phyloP scores from a whole-genome alignment of 306 rosid genomes.

The Purshia tridentata region DNA sequence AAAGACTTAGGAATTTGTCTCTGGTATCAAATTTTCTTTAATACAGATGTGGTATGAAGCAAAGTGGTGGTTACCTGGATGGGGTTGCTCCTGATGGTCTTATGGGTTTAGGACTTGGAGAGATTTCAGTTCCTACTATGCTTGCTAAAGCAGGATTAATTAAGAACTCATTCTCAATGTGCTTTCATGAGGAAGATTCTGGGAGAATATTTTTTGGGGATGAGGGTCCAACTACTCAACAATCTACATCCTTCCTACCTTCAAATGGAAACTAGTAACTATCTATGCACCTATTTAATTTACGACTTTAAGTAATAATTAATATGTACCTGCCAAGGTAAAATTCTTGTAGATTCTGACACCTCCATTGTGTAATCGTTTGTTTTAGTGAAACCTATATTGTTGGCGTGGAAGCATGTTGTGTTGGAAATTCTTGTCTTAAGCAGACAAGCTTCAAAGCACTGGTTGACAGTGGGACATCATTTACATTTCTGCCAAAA shows the following conservation, averaged over 20 bases:
- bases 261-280: slow-evolving; percentile 67
- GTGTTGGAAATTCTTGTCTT: slow-evolving; percentile 64
- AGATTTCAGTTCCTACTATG: slow-evolving; percentile 76
- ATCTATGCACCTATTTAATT: slow-evolving; percentile 17
- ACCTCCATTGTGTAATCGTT: not conserved
- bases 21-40: slow-evolving; percentile 22
- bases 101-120: slow-evolving; percentile 87
- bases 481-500: slow-evolving; percentile 85
- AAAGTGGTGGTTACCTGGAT: slow-evolving; percentile 88
- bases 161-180: slow-evolving; percentile 77
- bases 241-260: slow-evolving; percentile 70
- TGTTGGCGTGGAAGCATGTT: slow-evolving; percentile 74
- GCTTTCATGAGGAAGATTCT: slow-evolving; percentile 67
- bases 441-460: slow-evolving; percentile 64
- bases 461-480: slow-evolving; percentile 83
- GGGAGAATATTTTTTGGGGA: slow-evolving; percentile 93
- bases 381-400: slow-evolving; percentile 67
- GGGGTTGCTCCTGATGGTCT: slow-evolving; percentile 97
- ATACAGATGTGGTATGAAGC: slow-evolving; percentile 94
- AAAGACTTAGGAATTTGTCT: slow-evolving; percentile 4
- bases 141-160: slow-evolving; percentile 78
- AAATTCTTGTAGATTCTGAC: not conserved
- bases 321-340: not conserved
- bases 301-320: not conserved
- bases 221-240: slow-evolving; percentile 67